Evolutionary conservation across 1,284 basidiomycete species (phyloP), one percentile per base, ranked within the genome.

Genomic region (Calocybe gambosa): DNA sequence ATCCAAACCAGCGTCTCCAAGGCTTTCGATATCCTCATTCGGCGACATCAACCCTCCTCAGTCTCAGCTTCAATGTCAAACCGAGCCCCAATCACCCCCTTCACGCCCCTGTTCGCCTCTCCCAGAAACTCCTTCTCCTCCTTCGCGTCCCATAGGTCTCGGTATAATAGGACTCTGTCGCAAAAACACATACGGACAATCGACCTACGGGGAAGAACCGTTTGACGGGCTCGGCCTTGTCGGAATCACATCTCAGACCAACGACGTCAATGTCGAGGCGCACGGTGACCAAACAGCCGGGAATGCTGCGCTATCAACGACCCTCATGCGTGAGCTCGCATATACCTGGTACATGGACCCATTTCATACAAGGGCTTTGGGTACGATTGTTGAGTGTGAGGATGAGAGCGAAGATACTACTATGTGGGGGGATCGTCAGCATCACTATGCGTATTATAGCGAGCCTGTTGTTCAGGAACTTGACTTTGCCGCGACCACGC

Each of bases 151-250:
- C 28, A 21, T 50, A 2, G 49, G 49, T 29, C 48, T 52, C 13
- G 49, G 51, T 0, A 52, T 52, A 21, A 50, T 46, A 2, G 46
- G 49, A 10, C 18, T 52, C 25, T 35, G 37, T 3, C 51, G 51
- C 34, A 49, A 49, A 18, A 46, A 52, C 25, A 8, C 31, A 16
- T 34, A 34, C 31, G 15, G 15, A 16, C 2, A n/a, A 16, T 16
- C 31, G 5, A 23, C 21, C 7, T 16, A 46, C 9, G 50, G 50
- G 34, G 21, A 40, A 13, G 49, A 43, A 12, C 16, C 18, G 12
- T 50, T 50, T 20, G 43, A 50, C 19, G 51, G 51, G 0, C 34
- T 50, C 6, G 51, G 51, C 2, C 39, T 50, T 8, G 51, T 52
- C 9, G 42, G 51, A n/a, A 20, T 52, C 13, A 42, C 43, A 8